Conservation (phyloP, 768 basidiomycete species). For the Agaricus bisporus region DNA sequence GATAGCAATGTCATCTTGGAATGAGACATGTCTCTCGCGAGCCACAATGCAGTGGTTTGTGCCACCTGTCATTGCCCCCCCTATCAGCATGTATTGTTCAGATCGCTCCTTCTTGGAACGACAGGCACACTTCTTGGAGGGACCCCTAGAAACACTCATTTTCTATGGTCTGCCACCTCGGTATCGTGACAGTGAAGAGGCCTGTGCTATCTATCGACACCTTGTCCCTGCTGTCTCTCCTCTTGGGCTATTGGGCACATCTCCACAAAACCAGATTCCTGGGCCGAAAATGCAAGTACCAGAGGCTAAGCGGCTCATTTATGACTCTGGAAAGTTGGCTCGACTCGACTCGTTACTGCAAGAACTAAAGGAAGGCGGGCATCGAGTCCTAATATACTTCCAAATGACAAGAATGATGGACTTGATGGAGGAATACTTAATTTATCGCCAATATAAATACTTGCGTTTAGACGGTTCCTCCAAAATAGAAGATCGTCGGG, state of each 20-base stretch:
- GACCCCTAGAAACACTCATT: conserved; percentile 67
- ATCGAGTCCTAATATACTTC: conserved; percentile 95
- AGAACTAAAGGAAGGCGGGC: conserved; percentile 88
- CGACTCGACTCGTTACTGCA: conserved; percentile 84
- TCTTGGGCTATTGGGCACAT: conserved; percentile 59
- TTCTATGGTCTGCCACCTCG: conserved; percentile 80
- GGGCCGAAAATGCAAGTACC: conserved; percentile 86
- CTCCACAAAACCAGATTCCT: conserved; percentile 71
- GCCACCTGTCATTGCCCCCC: conserved; percentile 81
- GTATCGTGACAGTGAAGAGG: conserved; percentile 50
- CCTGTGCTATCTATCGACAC: conserved; percentile 39
- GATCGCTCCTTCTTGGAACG: conserved; percentile 77
- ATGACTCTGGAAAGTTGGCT: conserved; percentile 94
- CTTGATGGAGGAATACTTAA: conserved; percentile 96
- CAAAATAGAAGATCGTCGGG: conserved; percentile 90
- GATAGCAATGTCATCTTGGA: conserved; percentile 62
- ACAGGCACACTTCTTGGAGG: conserved; percentile 54
- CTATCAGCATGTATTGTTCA: conserved; percentile 65
- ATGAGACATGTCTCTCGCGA: conserved; percentile 75
- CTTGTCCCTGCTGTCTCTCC: conserved; percentile 57
- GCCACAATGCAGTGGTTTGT: conserved; percentile 79
- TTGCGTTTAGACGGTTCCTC: conserved; percentile 89
- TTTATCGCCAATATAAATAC: conserved; percentile 95
- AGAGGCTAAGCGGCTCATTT: conserved; percentile 89
- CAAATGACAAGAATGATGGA: conserved; percentile 99